phyloP scores from a whole-genome alignment of 768 basidiomycete genomes.

The Tulasnella sp. region DNA sequence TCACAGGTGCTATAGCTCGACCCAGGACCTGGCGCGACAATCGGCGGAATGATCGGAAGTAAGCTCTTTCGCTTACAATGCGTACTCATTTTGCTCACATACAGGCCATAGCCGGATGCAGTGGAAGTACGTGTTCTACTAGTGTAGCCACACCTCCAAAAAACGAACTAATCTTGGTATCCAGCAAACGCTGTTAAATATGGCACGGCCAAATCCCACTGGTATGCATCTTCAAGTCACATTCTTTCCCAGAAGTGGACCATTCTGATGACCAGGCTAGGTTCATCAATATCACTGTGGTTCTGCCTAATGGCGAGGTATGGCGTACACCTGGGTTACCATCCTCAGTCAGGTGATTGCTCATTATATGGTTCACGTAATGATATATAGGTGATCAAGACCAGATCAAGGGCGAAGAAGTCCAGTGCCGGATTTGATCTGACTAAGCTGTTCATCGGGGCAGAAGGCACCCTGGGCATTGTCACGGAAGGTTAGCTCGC shows the following conservation, averaged over 20 bases:
- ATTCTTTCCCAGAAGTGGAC: background rate
- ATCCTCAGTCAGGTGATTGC: conserved; percentile 25
- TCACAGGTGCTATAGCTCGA: conserved; percentile 39
- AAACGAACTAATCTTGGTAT: background rate
- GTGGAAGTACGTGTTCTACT: conserved; percentile 14
- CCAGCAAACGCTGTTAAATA: conserved; percentile 73
- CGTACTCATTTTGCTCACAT: background rate
- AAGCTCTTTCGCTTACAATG: conserved; percentile 67
- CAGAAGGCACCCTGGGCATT: conserved; percentile 81
- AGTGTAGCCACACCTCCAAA: background rate
- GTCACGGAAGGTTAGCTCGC: conserved; percentile 89
- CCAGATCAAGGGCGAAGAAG: conserved; percentile 65
- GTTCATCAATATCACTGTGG: conserved; percentile 27
- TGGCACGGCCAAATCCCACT: conserved; percentile 79
- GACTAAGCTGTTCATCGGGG: conserved; percentile 82
- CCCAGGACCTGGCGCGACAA: conserved; percentile 52
- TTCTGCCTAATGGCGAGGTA: conserved; percentile 33
- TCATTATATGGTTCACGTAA: background rate
- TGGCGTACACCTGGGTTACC: background rate
- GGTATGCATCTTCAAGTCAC: conserved; percentile 71
- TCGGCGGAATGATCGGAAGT: conserved; percentile 82
- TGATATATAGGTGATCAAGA: conserved; percentile 61
- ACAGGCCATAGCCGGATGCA: conserved; percentile 8
- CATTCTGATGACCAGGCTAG: background rate
- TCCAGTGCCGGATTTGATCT: conserved; percentile 80